phyloP scores from a whole-genome alignment of 2,329 filamentous ascomycete genomes.

The Trichophyton benhamiae region DNA sequence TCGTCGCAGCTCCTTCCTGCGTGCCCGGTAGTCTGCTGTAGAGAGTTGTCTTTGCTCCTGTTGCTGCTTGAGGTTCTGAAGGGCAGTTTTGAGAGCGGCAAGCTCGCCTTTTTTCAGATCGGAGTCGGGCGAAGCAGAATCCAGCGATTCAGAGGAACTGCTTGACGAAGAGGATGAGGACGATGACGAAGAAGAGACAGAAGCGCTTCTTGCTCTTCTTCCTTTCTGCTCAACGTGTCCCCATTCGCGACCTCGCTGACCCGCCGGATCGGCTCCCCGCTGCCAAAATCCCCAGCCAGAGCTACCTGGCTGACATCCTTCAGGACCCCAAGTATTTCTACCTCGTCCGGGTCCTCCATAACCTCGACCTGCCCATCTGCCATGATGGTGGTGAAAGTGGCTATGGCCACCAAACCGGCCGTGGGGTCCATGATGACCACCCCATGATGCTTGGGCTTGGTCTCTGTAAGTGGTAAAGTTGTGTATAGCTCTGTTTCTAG shows the following conservation, averaged over 20 bases:
- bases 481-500: neutral
- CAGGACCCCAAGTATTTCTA: neutral
- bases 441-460: neutral
- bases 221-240: neutral
- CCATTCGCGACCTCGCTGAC: neutral
- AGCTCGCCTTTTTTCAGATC: neutral
- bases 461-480: neutral
- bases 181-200: slow-evolving; percentile 13
- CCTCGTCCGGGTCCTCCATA: neutral
- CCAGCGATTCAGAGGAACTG: slow-evolving; percentile 6
- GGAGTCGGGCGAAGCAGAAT: neutral
- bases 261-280: neutral
- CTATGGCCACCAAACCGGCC: neutral
- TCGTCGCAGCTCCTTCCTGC: slow-evolving; percentile 4
- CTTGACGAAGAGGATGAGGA: slow-evolving; percentile 12
- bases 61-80: slow-evolving; percentile 2
- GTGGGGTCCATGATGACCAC: neutral
- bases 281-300: neutral
- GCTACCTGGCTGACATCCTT: neutral
- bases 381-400: neutral
- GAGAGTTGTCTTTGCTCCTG: neutral
- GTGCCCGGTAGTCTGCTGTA: slow-evolving; percentile 5
- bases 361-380: neutral
- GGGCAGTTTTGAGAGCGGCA: neutral
- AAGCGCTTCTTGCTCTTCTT: slow-evolving; percentile 5